These are phyloP conservation scores for Avicennia marina DNA, from an alignment of 257 asterid genomes.

Conservation along the genomic window DNA sequence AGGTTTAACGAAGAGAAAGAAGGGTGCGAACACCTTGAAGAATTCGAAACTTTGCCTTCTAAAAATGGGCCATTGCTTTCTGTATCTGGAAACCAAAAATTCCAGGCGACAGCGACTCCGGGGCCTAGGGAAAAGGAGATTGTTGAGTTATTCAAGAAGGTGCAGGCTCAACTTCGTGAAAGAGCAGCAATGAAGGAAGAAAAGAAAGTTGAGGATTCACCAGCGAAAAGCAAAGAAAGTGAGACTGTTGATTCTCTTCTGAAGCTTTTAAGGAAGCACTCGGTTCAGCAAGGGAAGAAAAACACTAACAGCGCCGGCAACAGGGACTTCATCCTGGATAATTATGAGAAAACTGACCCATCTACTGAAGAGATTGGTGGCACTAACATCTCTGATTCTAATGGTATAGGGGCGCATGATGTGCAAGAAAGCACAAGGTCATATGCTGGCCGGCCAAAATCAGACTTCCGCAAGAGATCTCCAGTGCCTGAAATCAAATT, in stretches of 20 bases:
- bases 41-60: constrained; percentile 57
- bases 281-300: constrained; percentile 75
- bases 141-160: constrained; percentile 83
- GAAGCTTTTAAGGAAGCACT: constrained; percentile 86
- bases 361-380: constrained; percentile 41
- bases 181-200: constrained; percentile 86
- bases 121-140: constrained; percentile 93
- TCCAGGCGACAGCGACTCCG: constrained; percentile 66
- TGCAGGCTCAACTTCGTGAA: constrained; percentile 89
- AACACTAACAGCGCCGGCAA: constrained; percentile 25
- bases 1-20: constrained; percentile 61
- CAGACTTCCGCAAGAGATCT: constrained; percentile 70
- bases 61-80: constrained; percentile 69
- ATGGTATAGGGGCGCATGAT: constrained; percentile 32
- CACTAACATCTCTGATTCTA: constrained; percentile 19
- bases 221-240: no score
- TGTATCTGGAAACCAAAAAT: constrained; percentile 43
- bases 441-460: constrained; percentile 57
- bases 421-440: constrained; percentile 36
- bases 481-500: constrained; percentile 62
- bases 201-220: constrained; percentile 59
- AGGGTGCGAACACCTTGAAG: constrained; percentile 53
- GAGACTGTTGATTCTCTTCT: constrained; percentile 94
- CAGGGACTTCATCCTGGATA: constrained; percentile 56
- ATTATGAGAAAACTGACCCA: constrained; percentile 30